Percentiles rank a stretch among this genome's conserved stretches.
phyloP scores from a whole-genome alignment of 2,329 filamentous ascomycete species.

The Hirsutella thompsonii region DNA sequence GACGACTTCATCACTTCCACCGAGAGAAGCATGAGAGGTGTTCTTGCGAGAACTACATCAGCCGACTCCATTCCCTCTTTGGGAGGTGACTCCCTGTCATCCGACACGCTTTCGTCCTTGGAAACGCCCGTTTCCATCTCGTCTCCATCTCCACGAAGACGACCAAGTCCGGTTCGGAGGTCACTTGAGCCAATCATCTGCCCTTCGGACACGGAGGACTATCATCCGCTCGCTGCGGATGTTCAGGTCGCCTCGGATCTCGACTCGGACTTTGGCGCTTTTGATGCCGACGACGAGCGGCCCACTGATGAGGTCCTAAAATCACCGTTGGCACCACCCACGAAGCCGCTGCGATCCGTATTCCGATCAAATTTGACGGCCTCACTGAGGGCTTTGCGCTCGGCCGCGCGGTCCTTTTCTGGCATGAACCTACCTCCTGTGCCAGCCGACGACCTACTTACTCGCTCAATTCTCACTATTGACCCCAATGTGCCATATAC shows the following conservation, averaged over 20 bases:
- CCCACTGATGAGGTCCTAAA: conserved; percentile 18
- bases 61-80: conserved; percentile 50
- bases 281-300: conserved; percentile 6
- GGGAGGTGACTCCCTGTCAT: conserved; percentile 38
- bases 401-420: conserved; percentile 51
- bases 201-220: conserved; percentile 36
- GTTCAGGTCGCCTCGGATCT: conserved; percentile 18
- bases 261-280: conserved; percentile 25
- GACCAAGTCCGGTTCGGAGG: conserved; percentile 27
- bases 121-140: conserved; percentile 32
- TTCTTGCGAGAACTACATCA: conserved; percentile 40
- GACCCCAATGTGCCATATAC: conserved; percentile 54
- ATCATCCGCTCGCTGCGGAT: conserved; percentile 34
- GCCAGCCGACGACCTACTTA: conserved; percentile 53
- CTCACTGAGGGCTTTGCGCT: conserved; percentile 49
- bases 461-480: conserved; percentile 54
- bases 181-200: conserved; percentile 42
- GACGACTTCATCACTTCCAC: conserved; percentile 35
- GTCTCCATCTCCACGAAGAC: conserved; percentile 16
- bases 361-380: conserved; percentile 61
- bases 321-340: conserved; percentile 17
- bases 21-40: conserved; percentile 39
- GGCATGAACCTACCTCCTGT: conserved; percentile 49
- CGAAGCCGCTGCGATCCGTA: conserved; percentile 39
- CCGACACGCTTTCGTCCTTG: conserved; percentile 33